Evolutionary conservation across 768 basidiomycete species (phyloP).

Genomic region (Chalciporus chontae): DNA sequence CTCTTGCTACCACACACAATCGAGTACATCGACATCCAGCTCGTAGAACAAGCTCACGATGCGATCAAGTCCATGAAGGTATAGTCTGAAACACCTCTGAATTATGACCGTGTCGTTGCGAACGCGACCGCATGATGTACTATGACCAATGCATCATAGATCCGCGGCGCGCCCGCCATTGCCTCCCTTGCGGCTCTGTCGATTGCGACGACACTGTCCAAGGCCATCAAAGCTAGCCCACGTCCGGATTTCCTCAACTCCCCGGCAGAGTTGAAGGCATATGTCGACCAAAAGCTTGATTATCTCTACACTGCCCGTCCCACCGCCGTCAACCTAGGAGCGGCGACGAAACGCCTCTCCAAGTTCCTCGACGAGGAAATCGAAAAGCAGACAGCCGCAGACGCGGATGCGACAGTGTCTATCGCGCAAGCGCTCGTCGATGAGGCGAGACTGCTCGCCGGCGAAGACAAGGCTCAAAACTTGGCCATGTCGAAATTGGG

Average conservation of each 20-base stretch:
- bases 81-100: no score
- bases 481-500: conserved; percentile 81
- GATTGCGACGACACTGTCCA: conserved; percentile 60
- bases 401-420: conserved; percentile 38
- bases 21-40: conserved; percentile 63
- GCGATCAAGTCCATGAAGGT: conserved; percentile 98
- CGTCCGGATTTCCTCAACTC: conserved; percentile 55
- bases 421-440: conserved; percentile 58
- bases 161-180: conserved; percentile 93
- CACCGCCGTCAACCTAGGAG: conserved; percentile 93
- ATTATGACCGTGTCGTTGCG: no score
- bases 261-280: conserved; percentile 44
- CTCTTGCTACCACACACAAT: conserved; percentile 76
- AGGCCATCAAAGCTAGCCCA: conserved; percentile 44
- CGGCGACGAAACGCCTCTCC: conserved; percentile 72
- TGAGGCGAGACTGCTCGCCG: conserved; percentile 73
- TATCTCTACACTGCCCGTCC: conserved; percentile 87
- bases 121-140: no score
- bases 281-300: conserved; percentile 59
- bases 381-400: conserved; percentile 8
- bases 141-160: conserved; percentile 35
- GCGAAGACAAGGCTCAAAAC: conserved; percentile 87
- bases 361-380: conserved; percentile 36
- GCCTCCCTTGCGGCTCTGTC: conserved; percentile 87
- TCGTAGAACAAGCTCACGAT: conserved; percentile 81